A percentile compares a stretch with the other conserved stretches of the same genome.
Evolutionary conservation across 176 grass and related monocot species (phyloP).

Genomic region (Ensete glaucum): DNA sequence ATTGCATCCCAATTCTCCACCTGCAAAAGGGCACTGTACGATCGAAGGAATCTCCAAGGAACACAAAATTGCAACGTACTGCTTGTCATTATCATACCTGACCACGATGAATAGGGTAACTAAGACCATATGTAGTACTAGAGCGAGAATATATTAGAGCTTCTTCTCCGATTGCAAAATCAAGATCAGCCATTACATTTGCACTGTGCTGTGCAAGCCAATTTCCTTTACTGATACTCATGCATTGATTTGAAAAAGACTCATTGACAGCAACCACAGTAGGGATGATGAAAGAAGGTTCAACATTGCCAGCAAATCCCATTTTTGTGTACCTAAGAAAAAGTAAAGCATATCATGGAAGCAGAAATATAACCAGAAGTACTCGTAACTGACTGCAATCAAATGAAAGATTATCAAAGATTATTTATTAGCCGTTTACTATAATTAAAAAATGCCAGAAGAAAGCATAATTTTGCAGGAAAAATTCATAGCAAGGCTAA

Average conservation of each 20-base stretch:
- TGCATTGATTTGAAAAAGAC: slow-evolving; percentile 48
- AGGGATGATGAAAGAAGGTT: slow-evolving; percentile 93
- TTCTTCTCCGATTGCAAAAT: slow-evolving; percentile 92
- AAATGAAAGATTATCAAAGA: not conserved
- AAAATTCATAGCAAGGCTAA: no score
- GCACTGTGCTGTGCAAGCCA: slow-evolving; percentile 94
- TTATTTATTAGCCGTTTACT: no score
- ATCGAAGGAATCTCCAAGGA: not conserved
- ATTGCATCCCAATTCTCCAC: slow-evolving; percentile 97
- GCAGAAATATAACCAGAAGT: not conserved
- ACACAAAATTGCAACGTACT: not conserved
- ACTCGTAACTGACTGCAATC: not conserved
- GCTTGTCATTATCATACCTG: slow-evolving; percentile 36
- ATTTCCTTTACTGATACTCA: slow-evolving; percentile 56
- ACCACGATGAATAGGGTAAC: slow-evolving; percentile 82
- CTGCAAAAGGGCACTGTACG: slow-evolving; percentile 23
- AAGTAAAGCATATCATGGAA: not conserved
- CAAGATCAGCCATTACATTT: slow-evolving; percentile 93
- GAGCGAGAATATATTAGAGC: slow-evolving; percentile 52
- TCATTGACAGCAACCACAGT: slow-evolving; percentile 95
- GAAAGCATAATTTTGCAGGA: no score
- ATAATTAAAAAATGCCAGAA: no score
- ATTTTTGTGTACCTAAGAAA: slow-evolving; percentile 86
- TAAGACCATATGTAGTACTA: slow-evolving; percentile 61
- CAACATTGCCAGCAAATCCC: slow-evolving; percentile 97